Conservation (phyloP, 768 basidiomycete species). For the Tulasnella sp. region DNA sequence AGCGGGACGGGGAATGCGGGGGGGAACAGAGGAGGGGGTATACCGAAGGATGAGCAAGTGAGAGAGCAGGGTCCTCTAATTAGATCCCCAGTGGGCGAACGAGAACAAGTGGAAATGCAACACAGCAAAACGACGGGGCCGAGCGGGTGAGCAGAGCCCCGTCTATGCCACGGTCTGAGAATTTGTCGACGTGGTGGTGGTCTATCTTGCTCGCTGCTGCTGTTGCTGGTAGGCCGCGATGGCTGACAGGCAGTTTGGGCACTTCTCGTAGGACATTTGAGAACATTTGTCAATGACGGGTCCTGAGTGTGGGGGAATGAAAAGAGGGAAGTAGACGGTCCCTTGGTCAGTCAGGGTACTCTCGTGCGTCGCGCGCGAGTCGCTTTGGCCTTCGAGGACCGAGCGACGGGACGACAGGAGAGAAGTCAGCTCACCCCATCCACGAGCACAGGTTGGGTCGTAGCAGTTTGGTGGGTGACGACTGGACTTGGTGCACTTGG, state of each 20-base stretch:
- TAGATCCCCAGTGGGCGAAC: conserved; percentile 17
- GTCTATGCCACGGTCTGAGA: not conserved
- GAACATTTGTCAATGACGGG: conserved; percentile 28
- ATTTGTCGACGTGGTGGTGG: not conserved
- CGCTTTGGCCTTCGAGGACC: conserved; percentile 15
- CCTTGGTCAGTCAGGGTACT: conserved; percentile 22
- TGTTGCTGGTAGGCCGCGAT: conserved; percentile 16
- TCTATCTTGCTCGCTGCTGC: not conserved
- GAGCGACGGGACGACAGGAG: not conserved
- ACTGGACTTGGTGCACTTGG: conserved; percentile 23
- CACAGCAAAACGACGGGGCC: not conserved
- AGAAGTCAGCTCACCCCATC: conserved; percentile 24
- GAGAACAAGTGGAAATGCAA: conserved; percentile 9
- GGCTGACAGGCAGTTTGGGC: conserved; percentile 22
- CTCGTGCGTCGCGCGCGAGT: conserved; percentile 4
- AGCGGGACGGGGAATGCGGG: not conserved
- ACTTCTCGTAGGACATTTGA: conserved; percentile 28
- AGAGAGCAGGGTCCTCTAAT: conserved; percentile 18
- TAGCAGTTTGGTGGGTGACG: conserved; percentile 33
- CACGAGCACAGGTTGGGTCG: conserved; percentile 3
- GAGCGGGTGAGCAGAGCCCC: not conserved
- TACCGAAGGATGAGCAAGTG: not conserved
- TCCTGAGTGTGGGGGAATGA: conserved; percentile 12
- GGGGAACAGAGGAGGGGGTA: not conserved
- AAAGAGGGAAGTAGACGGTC: not conserved